These are phyloP conservation scores for Haematococcus sp. DNA, from an alignment of 139 green algal genomes.

Conservation along the genomic window DNA sequence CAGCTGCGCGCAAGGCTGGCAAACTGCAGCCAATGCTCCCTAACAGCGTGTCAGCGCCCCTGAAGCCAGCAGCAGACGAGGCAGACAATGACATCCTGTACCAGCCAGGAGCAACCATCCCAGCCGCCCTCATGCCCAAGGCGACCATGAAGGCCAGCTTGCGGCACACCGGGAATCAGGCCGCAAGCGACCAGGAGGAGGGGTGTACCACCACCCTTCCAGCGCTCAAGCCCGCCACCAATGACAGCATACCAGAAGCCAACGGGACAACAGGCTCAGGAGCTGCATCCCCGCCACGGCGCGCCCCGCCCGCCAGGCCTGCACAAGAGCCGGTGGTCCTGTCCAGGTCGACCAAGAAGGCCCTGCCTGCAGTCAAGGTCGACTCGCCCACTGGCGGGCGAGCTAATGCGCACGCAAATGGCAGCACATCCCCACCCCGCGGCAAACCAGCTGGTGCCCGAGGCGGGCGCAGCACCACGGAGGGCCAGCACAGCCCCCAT, in stretches of 20 bases:
- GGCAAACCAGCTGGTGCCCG: no score
- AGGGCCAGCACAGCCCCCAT: not conserved
- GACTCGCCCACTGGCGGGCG: no score
- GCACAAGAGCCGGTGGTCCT: no score
- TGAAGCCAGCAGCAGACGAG: not conserved
- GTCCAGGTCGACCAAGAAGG: no score
- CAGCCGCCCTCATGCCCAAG: slow-evolving; percentile 1
- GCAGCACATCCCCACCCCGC: no score
- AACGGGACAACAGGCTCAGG: not conserved
- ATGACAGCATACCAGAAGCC: not conserved
- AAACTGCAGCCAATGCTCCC: slow-evolving; percentile 1
- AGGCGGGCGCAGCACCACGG: not conserved
- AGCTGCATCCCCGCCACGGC: not conserved
- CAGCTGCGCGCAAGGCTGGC: not conserved
- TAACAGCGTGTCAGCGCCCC: not conserved
- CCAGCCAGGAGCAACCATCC: not conserved
- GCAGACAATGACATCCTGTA: not conserved
- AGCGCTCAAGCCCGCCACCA: no score
- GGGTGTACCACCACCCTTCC: not conserved
- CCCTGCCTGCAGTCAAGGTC: no score
- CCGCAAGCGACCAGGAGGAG: not conserved
- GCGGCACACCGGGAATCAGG: not conserved
- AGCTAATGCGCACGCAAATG: no score
- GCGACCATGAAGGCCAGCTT: not conserved
- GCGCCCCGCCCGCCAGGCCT: no score